Base-by-base conservation (phyloP, 352 stramenopile genomes). In the Phytophthora constricta region DNA sequence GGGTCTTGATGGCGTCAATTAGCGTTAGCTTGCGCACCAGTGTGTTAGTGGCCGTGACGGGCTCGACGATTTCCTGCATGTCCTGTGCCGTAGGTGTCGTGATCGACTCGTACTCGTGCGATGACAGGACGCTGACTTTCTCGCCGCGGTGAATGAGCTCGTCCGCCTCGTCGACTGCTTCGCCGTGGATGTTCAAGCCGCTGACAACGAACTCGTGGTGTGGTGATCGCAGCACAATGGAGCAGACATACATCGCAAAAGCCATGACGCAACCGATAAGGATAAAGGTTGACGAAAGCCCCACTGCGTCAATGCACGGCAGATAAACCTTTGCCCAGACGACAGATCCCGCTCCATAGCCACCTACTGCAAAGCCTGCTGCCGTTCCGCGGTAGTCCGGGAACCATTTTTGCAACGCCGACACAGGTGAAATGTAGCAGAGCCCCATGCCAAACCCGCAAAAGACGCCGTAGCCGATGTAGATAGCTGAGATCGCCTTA, bases 401-500 rank as follows among this genome's bases (percentile, higher is more conserved):
- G 66, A 90, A 90, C 82, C 82, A 90, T 46, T 89, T 87, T 45
- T 89, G 80, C 14, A 90, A 56, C 14, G 79, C 77, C 16, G 77
- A 86, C 10, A 90, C 82, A 8, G 82, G 82, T n/a, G 77, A 84
- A 55, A 90, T 89, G 66, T 90, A 90, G 77, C 79, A 80, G 26
- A 90, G 62, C 2, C 82, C 82, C 65, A 86, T 82, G 11, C 80
- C 82, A 22, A 88, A 87, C 59, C 82, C 82, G 16, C 62, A 72
- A 47, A 87, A 74, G 49, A 90, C 43, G 27, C 82, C 82, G 65
- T 90, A 90, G 43, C 82, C 80, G 33, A 90, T 77, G 74, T 84
- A 84, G 28, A 88, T 70, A 17, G 74, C 73, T 10, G 59, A 51
- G 33, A 89, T 87, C 4, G 62, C 54, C 39, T 86, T 77, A 52